These are phyloP conservation scores for Aspergillus aculeatinus DNA, from an alignment of 2,329 filamentous ascomycete genomes.

Conservation along the genomic window DNA sequence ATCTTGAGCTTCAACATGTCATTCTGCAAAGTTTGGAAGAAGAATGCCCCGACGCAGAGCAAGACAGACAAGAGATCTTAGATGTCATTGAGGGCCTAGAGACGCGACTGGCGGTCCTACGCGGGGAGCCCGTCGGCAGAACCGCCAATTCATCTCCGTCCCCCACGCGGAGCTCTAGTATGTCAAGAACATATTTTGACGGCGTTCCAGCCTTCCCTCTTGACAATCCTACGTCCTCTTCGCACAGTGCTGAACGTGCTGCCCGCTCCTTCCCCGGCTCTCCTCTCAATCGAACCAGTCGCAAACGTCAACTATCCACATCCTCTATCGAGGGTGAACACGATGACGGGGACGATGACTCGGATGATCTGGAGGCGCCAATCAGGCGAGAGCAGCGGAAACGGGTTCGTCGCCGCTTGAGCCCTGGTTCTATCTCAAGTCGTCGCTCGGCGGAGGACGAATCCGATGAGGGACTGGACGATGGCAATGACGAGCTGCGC, in stretches of 20 bases:
- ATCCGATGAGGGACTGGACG: neutral
- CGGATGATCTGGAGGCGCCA: slow-evolving; percentile 11
- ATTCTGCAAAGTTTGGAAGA: slow-evolving; percentile 32
- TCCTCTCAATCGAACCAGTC: neutral
- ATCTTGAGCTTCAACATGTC: slow-evolving; percentile 32
- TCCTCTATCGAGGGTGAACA: neutral
- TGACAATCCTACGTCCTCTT: neutral
- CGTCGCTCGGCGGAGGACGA: neutral
- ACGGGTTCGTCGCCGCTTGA: neutral
- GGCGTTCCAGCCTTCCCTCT: slow-evolving; percentile 5
- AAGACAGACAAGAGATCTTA: slow-evolving; percentile 28
- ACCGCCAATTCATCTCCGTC: slow-evolving; percentile 3
- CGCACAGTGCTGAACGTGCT: neutral
- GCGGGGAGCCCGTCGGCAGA: slow-evolving; percentile 13
- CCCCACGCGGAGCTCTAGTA: neutral
- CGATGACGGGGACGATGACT: slow-evolving; percentile 1
- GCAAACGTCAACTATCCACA: neutral
- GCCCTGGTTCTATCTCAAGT: neutral
- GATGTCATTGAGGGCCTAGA: slow-evolving; percentile 26
- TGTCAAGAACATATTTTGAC: slow-evolving; percentile 17
- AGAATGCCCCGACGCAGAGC: slow-evolving; percentile 25
- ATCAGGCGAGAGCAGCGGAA: slow-evolving; percentile 12
- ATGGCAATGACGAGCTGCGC: slow-evolving; percentile 19
- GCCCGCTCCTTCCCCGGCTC: neutral
- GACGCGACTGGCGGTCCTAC: slow-evolving; percentile 24